Percentiles rank a stretch among this genome's conserved stretches.
These are phyloP conservation scores for Triticum monococcum DNA, from an alignment of 176 grass and related monocot genomes.

Conservation along the genomic window DNA sequence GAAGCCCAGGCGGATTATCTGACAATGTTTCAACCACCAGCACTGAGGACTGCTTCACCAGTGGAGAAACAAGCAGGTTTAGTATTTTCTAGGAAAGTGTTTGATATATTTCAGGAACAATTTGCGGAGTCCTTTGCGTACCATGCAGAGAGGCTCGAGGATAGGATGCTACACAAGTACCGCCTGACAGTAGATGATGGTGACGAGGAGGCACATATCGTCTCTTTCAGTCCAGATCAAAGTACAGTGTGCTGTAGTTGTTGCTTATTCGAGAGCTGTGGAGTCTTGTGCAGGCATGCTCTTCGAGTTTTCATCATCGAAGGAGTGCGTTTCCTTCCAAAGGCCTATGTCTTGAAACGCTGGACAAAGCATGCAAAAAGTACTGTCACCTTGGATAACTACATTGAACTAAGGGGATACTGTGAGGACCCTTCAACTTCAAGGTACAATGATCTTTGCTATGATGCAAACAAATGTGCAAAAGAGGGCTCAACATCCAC, in stretches of 20 bases:
- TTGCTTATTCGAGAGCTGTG: slow-evolving; percentile 79
- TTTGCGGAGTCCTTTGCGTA: slow-evolving; percentile 89
- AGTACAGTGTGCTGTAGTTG: slow-evolving; percentile 66
- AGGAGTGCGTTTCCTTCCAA: slow-evolving; percentile 67
- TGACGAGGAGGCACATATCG: slow-evolving; percentile 51
- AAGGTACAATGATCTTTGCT: slow-evolving; percentile 62
- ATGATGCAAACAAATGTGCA: slow-evolving; percentile 63
- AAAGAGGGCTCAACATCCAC: slow-evolving; percentile 73
- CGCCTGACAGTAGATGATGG: slow-evolving; percentile 12
- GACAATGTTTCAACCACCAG: slow-evolving; percentile 65
- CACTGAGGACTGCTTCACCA: slow-evolving; percentile 70
- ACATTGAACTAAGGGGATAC: slow-evolving; percentile 58
- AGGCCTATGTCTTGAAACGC: slow-evolving; percentile 80
- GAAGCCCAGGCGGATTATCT: slow-evolving; percentile 78
- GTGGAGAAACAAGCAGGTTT: slow-evolving; percentile 29
- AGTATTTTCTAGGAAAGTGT: slow-evolving; percentile 75
- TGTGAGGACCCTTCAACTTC: slow-evolving; percentile 41
- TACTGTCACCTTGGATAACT: slow-evolving; percentile 50
- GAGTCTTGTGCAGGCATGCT: slow-evolving; percentile 87
- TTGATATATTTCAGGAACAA: slow-evolving; percentile 81
- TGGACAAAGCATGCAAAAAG: slow-evolving; percentile 95
- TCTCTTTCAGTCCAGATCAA: slow-evolving; percentile 57
- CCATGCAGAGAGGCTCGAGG: slow-evolving; percentile 76
- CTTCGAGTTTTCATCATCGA: slow-evolving; percentile 76
- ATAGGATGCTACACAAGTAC: slow-evolving; percentile 39